phyloP scores from a whole-genome alignment of 2,329 filamentous ascomycete species.

The Arthroderma sp. region DNA sequence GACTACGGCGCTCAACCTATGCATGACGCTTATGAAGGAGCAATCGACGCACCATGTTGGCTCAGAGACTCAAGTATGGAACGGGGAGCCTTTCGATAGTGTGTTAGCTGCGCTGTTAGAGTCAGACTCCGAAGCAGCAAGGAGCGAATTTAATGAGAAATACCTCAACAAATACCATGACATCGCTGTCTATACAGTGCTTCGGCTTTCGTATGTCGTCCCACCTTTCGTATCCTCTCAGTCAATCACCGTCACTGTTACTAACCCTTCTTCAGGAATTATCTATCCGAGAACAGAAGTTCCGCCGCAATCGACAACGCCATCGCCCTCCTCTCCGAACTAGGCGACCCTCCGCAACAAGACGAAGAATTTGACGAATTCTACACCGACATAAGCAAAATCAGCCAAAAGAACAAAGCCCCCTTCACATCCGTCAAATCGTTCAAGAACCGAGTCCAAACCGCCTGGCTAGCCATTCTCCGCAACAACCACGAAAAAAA shows the following conservation, averaged over 20 bases:
- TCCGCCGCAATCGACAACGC: slow-evolving; percentile 22
- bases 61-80: slow-evolving; percentile 55
- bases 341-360: slow-evolving; percentile 54
- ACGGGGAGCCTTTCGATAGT: slow-evolving; percentile 50
- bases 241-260: background rate
- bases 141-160: slow-evolving; percentile 61
- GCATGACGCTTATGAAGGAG: slow-evolving; percentile 73
- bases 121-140: slow-evolving; percentile 45
- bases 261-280: slow-evolving; percentile 20
- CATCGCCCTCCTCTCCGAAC: slow-evolving; percentile 28
- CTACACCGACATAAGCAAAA: slow-evolving; percentile 37
- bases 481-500: slow-evolving; percentile 50
- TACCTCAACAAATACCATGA: slow-evolving; percentile 73
- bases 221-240: background rate
- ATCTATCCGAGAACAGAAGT: slow-evolving; percentile 18
- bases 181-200: slow-evolving; percentile 69
- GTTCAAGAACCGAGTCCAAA: slow-evolving; percentile 69
- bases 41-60: slow-evolving; percentile 53
- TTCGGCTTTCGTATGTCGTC: slow-evolving; percentile 52
- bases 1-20: slow-evolving; percentile 58
- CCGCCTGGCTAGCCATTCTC: slow-evolving; percentile 74
- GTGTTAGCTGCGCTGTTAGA: slow-evolving; percentile 52
- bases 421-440: slow-evolving; percentile 50
- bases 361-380: slow-evolving; percentile 25
- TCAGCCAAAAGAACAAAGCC: slow-evolving; percentile 47